phyloP scores from a whole-genome alignment of 345 rosid genomes.

The Jatropha curcas region DNA sequence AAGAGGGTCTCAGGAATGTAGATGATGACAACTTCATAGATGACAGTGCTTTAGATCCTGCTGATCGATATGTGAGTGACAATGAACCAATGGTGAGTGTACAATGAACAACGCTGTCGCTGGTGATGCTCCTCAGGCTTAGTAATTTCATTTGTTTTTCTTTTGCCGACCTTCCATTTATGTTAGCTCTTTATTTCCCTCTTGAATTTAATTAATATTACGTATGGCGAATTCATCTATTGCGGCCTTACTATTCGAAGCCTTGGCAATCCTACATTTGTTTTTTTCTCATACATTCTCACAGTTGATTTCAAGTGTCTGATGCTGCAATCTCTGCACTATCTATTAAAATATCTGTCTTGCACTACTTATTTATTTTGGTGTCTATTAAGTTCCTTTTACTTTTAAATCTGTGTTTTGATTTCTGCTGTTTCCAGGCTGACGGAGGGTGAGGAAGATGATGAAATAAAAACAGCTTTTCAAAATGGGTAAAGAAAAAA shows the following conservation, averaged over 20 bases:
- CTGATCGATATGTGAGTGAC: slow-evolving; percentile 69
- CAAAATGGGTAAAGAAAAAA: slow-evolving; percentile 80
- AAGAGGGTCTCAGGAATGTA: slow-evolving; percentile 73
- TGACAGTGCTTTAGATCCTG: slow-evolving; percentile 87
- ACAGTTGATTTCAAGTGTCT: neutral
- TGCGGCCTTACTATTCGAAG: slow-evolving; percentile 1
- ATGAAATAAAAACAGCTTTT: slow-evolving; percentile 75
- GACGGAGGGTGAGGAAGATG: slow-evolving; percentile 94
- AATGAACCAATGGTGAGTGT: slow-evolving; percentile 56
- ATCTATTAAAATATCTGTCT: neutral
- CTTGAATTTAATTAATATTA: too few relatives aligned
- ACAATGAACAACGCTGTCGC: too few relatives aligned
- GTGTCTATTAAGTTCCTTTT: neutral
- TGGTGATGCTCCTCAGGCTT: slow-evolving; percentile 84
- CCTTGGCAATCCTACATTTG: neutral
- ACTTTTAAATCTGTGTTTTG: neutral
- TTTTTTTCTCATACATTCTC: neutral
- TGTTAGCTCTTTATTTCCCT: too few relatives aligned
- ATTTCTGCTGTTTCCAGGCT: slow-evolving; percentile 47
- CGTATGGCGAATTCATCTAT: too few relatives aligned
- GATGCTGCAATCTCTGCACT: neutral
- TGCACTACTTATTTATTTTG: neutral
- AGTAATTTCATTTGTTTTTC: neutral
- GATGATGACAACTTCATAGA: slow-evolving; percentile 96
- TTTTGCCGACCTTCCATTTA: too few relatives aligned